Evolutionary conservation across 2,329 filamentous ascomycete species (phyloP).

Genomic region (Lasiodiplodia sp.): DNA sequence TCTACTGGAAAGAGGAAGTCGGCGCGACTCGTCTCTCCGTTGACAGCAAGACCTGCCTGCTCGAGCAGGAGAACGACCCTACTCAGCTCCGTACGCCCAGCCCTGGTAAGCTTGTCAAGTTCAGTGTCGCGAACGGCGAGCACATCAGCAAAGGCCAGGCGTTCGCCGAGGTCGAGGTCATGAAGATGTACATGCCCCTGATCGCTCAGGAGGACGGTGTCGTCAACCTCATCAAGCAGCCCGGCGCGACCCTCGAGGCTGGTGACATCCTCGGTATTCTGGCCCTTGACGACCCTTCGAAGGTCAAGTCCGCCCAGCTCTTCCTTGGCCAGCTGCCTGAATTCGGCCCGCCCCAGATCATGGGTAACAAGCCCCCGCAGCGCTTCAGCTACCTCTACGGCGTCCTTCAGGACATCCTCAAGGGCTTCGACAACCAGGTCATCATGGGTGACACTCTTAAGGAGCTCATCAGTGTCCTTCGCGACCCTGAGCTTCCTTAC

Average conservation of each 20-base stretch:
- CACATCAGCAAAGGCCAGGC: conserved; percentile 92
- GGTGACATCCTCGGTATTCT: conserved; percentile 99
- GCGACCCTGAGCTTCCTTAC: conserved; percentile 89
- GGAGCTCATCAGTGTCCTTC: conserved; percentile 88
- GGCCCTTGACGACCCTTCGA: conserved; percentile 90
- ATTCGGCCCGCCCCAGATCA: conserved; percentile 83
- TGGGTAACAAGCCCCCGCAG: conserved; percentile 92
- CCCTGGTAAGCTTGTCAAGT: conserved; percentile 98
- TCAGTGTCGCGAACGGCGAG: conserved; percentile 91
- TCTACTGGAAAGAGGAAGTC: conserved; percentile 99
- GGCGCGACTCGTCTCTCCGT: conserved; percentile 94
- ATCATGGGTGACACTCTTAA: conserved; percentile 89
- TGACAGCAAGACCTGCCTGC: conserved; percentile 95
- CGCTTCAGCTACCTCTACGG: conserved; percentile 78
- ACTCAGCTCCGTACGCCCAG: conserved; percentile 95
- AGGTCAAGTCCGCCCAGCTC: conserved; percentile 94
- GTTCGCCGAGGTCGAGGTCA: conserved; percentile 97
- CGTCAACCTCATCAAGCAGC: conserved; percentile 98
- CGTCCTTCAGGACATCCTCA: conserved; percentile 85
- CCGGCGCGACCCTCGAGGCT: conserved; percentile 94
- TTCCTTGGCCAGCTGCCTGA: conserved; percentile 91
- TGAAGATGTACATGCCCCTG: conserved; percentile 99
- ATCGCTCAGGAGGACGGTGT: conserved; percentile 94
- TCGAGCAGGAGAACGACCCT: conserved; percentile 98
- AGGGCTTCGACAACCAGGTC: conserved; percentile 96